Base-by-base conservation (phyloP, 2,329 filamentous ascomycete species). In the Colletotrichum sp. region DNA sequence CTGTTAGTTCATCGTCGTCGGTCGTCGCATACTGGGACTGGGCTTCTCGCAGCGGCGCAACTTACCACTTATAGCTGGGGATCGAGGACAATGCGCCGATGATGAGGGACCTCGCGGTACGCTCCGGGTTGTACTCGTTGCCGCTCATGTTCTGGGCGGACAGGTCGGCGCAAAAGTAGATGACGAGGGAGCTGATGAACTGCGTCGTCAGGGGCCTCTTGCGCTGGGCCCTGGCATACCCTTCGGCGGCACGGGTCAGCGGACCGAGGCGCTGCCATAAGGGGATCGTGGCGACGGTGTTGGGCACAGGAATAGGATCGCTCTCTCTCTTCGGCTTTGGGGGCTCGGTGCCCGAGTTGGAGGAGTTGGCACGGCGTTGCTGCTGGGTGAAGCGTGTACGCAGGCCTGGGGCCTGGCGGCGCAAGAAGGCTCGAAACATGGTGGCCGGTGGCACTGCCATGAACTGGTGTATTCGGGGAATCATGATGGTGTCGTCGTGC, bases 31-130 rank as follows among this genome's bases (percentile, higher is more conserved):
- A 18, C 6, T 13, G 9, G 21, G 33, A 64, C 9, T 54, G 16
- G 61, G 33, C 43, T 21, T 51, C 43, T 51, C 43, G n/a, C 43
- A 51, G 43, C 4, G 2, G 43, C 27, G 64, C 34, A 12, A 79
- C 88, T 76, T 87, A 97, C 95, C 95, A 98, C 78, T 91, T 90
- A 81, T 96, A 98, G 59, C 90, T 90, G 1, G 96, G 96, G 72
- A 98, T 94, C 21, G 93, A 92, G 13, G 90, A 90, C 62, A 93
- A 84, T 3, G 90, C 91, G 5, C 95, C 95, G 70, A 98, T 96
- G 5, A 91, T 81, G 79, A 98, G 83, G 71, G 94, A 93, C 66
- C 95, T 88, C 69, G 90, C 81, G 0, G 95, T 96, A 58, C 95
- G 88, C 70, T 86, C 84, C 5, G 91, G 89, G 80, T 95, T 92